Base-by-base conservation (phyloP, 2,329 filamentous ascomycete genomes). In the Aspergillaceae sp. region DNA sequence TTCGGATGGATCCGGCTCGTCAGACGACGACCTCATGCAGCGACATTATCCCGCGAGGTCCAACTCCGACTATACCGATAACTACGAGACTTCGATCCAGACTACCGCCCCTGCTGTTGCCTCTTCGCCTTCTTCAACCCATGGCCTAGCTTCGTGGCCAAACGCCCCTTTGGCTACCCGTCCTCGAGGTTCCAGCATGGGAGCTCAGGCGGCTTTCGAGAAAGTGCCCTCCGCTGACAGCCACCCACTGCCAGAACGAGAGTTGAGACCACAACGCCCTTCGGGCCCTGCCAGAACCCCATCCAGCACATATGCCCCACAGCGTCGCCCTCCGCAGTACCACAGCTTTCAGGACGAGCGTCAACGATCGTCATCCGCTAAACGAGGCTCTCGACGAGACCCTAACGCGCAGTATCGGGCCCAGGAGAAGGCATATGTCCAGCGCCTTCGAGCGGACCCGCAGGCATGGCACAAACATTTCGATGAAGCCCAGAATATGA, bases 361-460 rank as follows among this genome's bases (percentile, higher is more conserved):
- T 46, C 73, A 76, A 51, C 74, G 80, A 50, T 80, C 77, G 5
- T 74, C 72, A 5, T 82, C 80, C 2, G 66, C 73, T 2, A 77
- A 76, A 50, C 71, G 81, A 51, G 61, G 63, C 35, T 65, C 74
- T 34, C 71, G 78, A 48, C 67, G 76, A 51, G 84, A 87, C 58
- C 83, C 83, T 7, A 83, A 84, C 58, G 82, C 82, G 44, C 81
- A 85, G 55, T 87, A 87, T 62, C 75, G 86, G 49, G 86, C 87
- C 41, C 88, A 97, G 68, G 91, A 97, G 67, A 87, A 90, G 63
- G 91, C 91, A 47, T 98, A 98, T 63, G 84, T 97, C 32, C 88
- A 95, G 66, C 83, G 91, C 56, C 79, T 97, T 60, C 83, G 89
- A 48, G 87, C 94, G 62, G 87, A 92, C 55, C 79, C 82, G 38